Percentiles rank a stretch among this genome's conserved stretches.
phyloP scores from a whole-genome alignment of 1,284 basidiomycete species.

The Melampsora larici-populina region DNA sequence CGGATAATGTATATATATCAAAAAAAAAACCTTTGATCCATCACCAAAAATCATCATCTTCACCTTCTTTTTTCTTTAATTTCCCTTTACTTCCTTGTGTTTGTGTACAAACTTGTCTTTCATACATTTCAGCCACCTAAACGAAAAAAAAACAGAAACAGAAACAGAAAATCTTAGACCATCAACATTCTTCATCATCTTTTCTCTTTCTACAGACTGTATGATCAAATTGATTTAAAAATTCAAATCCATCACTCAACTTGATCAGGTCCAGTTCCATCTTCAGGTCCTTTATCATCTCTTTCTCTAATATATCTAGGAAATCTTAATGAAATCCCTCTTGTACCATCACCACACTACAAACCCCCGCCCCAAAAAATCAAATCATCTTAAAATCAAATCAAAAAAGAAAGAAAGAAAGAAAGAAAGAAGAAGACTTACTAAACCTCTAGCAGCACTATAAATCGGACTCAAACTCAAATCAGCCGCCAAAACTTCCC shows the following conservation, averaged over 20 bases:
- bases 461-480: constrained; percentile 94
- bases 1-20: too few species aligned
- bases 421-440: constrained; percentile 57
- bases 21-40: too few species aligned
- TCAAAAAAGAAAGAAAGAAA: too few species aligned
- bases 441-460: constrained; percentile 90
- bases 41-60: constrained; percentile 32
- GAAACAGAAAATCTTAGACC: too few species aligned
- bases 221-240: too few species aligned
- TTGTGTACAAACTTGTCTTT: constrained; percentile 11
- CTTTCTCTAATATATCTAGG: constrained; percentile 49
- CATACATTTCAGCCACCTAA: constrained; percentile 41
- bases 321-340: constrained; percentile 49
- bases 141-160: background rate
- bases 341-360: constrained; percentile 36
- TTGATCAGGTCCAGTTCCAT: constrained; percentile 36
- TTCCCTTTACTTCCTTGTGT: background rate
- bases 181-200: too few species aligned
- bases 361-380: too few species aligned
- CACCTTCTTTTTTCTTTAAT: constrained; percentile 15
- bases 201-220: too few species aligned
- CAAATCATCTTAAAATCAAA: background rate
- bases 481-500: constrained; percentile 98
- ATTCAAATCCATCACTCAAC: too few species aligned
- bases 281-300: constrained; percentile 38